Conservation (phyloP, 2,329 filamentous ascomycete species). For the Didymellaceae sp. region DNA sequence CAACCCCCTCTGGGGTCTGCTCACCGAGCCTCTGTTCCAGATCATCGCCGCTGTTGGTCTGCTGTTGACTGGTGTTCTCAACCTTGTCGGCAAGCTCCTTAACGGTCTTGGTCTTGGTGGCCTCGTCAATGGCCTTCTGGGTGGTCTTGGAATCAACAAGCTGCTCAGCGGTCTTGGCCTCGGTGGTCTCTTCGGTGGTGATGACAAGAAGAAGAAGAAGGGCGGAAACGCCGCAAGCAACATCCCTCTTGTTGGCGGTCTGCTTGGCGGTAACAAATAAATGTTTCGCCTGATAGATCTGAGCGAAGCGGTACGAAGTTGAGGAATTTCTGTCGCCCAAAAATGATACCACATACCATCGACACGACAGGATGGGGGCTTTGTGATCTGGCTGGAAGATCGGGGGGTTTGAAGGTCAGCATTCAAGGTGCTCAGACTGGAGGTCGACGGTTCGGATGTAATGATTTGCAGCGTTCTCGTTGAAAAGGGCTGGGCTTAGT, state of each 20-base stretch:
- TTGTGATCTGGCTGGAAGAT: slow-evolving; percentile 32
- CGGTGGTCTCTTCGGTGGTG: slow-evolving; percentile 61
- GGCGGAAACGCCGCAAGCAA: slow-evolving; percentile 45
- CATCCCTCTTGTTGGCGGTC: slow-evolving; percentile 56
- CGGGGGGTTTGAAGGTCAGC: slow-evolving; percentile 41
- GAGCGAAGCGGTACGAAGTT: slow-evolving; percentile 14
- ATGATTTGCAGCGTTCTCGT: slow-evolving; percentile 17
- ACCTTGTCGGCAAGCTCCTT: slow-evolving; percentile 80
- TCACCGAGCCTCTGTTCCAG: slow-evolving; percentile 88
- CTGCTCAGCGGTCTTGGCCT: slow-evolving; percentile 76
- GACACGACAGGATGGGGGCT: slow-evolving; percentile 26
- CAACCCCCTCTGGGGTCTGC: slow-evolving; percentile 84
- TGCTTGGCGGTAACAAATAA: slow-evolving; percentile 53
- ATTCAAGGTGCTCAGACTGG: slow-evolving; percentile 4
- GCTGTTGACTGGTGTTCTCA: slow-evolving; percentile 80
- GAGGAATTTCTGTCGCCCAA: slow-evolving; percentile 23
- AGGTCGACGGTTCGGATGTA: slow-evolving; percentile 13
- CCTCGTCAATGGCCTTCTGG: slow-evolving; percentile 78
- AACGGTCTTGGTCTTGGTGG: slow-evolving; percentile 83
- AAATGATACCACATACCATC: slow-evolving; percentile 23
- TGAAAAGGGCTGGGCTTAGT: slow-evolving; percentile 17
- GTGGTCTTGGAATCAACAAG: slow-evolving; percentile 77
- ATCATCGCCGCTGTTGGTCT: slow-evolving; percentile 89
- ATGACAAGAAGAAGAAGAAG: slow-evolving; percentile 62
- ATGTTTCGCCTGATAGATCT: slow-evolving; percentile 8